A percentile compares a stretch with the other conserved stretches of the same genome.
Evolutionary conservation across 371 early-diverging fungal species (phyloP).

Genomic region (Mortierella sp.): DNA sequence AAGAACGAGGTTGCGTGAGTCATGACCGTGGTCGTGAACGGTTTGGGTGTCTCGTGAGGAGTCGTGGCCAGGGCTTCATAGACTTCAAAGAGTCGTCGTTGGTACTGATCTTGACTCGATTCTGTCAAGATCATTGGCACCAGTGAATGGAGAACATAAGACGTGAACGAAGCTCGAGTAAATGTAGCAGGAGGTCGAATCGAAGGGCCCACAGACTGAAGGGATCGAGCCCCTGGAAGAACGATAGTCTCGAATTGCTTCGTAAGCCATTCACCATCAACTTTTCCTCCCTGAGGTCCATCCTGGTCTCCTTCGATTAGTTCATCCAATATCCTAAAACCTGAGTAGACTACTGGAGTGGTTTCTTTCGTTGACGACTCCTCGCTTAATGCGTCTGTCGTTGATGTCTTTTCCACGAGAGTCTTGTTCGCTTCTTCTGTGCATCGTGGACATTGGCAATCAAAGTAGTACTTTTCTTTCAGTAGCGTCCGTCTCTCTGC

Average conservation of each 20-base stretch:
- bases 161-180: slow-evolving; percentile 31
- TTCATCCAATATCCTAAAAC: slow-evolving; percentile 43
- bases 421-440: slow-evolving; percentile 15
- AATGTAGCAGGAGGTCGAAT: slow-evolving; percentile 25
- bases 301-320: slow-evolving; percentile 38
- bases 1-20: slow-evolving; percentile 46
- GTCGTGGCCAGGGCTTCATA: slow-evolving; percentile 24
- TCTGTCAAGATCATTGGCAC: slow-evolving; percentile 41
- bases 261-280: slow-evolving; percentile 50
- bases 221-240: slow-evolving; percentile 28
- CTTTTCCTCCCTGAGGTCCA: slow-evolving; percentile 25
- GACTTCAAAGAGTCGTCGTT: slow-evolving; percentile 28
- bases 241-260: slow-evolving; percentile 44
- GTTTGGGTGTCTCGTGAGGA: slow-evolving; percentile 30
- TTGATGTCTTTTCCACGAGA: background rate
- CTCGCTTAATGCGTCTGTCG: background rate
- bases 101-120: slow-evolving; percentile 12
- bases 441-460: slow-evolving; percentile 80
- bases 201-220: slow-evolving; percentile 26
- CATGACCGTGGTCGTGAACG: slow-evolving; percentile 50
- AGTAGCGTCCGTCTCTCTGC: slow-evolving; percentile 64
- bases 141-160: slow-evolving; percentile 38
- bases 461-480: slow-evolving; percentile 77
- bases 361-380: background rate
- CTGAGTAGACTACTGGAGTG: background rate